Percentiles rank a stretch among this genome's conserved stretches.
Evolutionary conservation across 306 rosid species (phyloP).

Genomic region (Alnus rubra): DNA sequence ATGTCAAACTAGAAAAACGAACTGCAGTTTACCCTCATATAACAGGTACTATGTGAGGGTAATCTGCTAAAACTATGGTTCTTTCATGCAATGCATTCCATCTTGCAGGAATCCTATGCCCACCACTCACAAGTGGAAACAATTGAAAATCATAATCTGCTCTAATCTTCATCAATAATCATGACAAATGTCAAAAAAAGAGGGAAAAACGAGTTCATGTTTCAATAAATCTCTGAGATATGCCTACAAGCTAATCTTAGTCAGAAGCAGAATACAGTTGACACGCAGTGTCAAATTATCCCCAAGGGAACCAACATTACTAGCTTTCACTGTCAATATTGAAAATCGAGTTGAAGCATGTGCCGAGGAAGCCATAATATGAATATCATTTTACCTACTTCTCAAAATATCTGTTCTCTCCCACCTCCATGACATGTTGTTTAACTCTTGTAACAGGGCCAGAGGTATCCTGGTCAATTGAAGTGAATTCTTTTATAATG

Average conservation of each 20-base stretch:
- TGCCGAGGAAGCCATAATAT: neutral
- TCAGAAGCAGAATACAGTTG: neutral
- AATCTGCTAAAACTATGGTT: neutral
- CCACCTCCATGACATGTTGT: neutral
- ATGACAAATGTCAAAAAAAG: neutral
- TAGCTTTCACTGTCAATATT: neutral
- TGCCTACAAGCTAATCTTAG: neutral
- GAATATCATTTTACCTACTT: neutral
- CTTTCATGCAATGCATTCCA: neutral
- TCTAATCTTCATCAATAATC: neutral
- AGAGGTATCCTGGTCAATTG: neutral
- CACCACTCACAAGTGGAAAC: neutral
- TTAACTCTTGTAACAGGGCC: neutral
- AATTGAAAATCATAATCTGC: neutral
- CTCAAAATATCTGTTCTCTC: neutral
- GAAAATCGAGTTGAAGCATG: neutral
- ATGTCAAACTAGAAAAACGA: slow-evolving; percentile 19
- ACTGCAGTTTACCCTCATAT: slow-evolving; percentile 3
- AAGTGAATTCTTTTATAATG: neutral
- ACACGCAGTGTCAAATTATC: neutral
- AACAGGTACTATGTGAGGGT: neutral
- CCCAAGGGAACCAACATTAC: neutral
- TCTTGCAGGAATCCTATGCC: neutral
- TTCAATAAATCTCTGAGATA: neutral
- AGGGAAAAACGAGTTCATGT: neutral